phyloP scores from a whole-genome alignment of 257 asterid species.

The Primulina huaijiensis region DNA sequence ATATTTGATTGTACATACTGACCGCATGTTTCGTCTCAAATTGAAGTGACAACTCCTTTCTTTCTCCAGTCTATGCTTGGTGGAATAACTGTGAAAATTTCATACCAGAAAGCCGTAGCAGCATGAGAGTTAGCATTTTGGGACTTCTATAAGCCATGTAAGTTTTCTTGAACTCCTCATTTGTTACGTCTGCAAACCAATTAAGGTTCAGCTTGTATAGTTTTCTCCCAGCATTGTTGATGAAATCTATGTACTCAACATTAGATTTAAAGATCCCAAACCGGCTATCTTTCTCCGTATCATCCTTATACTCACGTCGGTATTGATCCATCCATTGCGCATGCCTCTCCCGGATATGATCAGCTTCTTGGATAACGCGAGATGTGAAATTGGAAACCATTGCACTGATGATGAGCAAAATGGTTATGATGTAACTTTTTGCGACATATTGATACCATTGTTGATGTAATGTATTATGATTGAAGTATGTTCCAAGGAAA shows the following conservation, averaged over 20 bases:
- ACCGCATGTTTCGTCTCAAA: slow-evolving; percentile 4
- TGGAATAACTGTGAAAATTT: slow-evolving; percentile 7
- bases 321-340: neutral
- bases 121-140: too few relatives aligned
- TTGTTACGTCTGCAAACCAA: too few relatives aligned
- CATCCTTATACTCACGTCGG: neutral
- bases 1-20: neutral
- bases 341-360: neutral
- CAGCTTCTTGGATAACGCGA: neutral
- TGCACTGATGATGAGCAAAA: neutral
- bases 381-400: neutral
- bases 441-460: too few relatives aligned
- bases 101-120: neutral
- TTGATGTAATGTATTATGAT: neutral
- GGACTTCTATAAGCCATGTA: neutral
- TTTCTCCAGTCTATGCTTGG: slow-evolving; percentile 26
- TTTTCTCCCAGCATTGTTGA: too few relatives aligned
- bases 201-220: too few relatives aligned
- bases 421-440: too few relatives aligned
- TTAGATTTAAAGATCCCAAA: neutral
- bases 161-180: neutral
- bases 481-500: too few relatives aligned
- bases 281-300: neutral
- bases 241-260: too few relatives aligned
- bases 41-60: slow-evolving; percentile 18